Conservation (phyloP, 441 rosid genomes). For the Pelargonium citronellum region DNA sequence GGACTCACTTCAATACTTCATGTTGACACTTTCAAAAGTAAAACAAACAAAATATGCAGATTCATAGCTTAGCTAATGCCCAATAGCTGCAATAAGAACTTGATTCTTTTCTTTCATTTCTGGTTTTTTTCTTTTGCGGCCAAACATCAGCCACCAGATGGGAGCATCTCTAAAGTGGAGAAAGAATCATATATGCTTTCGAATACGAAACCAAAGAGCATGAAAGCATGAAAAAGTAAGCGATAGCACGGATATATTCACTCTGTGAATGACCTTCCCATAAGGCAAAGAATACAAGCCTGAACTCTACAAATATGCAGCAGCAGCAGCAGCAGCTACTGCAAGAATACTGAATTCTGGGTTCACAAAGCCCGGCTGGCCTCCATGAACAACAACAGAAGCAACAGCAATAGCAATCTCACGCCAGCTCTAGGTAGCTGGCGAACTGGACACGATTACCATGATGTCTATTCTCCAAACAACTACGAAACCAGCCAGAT, state of each 20-base stretch:
- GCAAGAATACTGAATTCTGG: neutral
- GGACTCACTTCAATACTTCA: no score
- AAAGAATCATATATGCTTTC: constrained; percentile 20
- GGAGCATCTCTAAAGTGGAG: constrained; percentile 18
- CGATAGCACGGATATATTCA: constrained; percentile 11
- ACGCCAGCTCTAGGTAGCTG: neutral
- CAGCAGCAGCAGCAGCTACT: no score
- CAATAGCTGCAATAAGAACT: constrained; percentile 4
- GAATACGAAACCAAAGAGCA: constrained; percentile 11
- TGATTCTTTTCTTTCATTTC: constrained; percentile 19
- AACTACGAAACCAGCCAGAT: neutral
- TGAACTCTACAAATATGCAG: neutral
- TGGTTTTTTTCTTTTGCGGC: neutral
- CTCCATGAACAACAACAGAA: neutral
- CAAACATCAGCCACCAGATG: neutral
- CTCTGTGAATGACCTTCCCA: constrained; percentile 4
- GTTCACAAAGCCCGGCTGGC: neutral
- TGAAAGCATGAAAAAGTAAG: neutral
- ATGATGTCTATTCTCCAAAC: neutral
- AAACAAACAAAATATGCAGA: neutral
- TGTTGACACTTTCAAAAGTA: neutral
- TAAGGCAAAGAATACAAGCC: neutral
- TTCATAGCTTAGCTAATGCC: neutral
- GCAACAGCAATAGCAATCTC: neutral
- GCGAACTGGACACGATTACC: neutral